These are phyloP conservation scores for Cystobasidium pallidum DNA, from an alignment of 1,284 basidiomycete species.

Conservation along the genomic window DNA sequence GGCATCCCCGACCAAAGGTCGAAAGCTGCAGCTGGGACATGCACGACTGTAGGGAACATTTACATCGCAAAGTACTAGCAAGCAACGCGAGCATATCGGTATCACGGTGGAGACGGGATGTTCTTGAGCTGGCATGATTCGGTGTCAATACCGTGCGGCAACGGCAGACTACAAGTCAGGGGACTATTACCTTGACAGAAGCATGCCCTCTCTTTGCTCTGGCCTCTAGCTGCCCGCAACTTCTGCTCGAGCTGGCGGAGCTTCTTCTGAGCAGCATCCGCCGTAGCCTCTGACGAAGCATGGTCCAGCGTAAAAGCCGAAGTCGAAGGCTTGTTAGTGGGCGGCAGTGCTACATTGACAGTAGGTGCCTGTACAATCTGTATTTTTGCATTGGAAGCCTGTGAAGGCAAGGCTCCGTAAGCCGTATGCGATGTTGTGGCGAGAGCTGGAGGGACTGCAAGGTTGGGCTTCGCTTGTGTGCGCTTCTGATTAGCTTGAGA, in stretches of 20 bases:
- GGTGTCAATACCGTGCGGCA: no score
- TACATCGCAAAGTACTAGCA: constrained; percentile 56
- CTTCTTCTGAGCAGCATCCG: constrained; percentile 16
- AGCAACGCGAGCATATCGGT: constrained; percentile 57
- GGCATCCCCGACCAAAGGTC: constrained; percentile 48
- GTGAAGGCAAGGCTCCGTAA: neutral
- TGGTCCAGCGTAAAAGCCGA: constrained; percentile 10
- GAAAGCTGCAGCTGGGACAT: constrained; percentile 57
- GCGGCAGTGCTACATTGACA: constrained; percentile 5
- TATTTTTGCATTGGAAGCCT: constrained; percentile 23
- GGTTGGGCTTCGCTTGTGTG: neutral
- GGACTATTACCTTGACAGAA: constrained; percentile 60
- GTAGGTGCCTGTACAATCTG: constrained; percentile 22
- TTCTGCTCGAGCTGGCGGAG: constrained; percentile 24
- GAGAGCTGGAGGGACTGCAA: neutral
- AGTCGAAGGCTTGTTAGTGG: neutral
- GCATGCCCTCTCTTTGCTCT: constrained; percentile 51
- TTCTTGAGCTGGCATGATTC: constrained; percentile 52
- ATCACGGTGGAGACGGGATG: constrained; percentile 57
- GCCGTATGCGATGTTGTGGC: neutral
- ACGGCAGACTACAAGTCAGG: no score
- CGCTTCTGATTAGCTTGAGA: neutral
- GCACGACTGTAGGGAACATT: constrained; percentile 56
- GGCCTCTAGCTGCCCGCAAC: constrained; percentile 18
- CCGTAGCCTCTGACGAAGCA: constrained; percentile 7